Conservation (phyloP, 192 early-diverging fungal species). For the Obelidium mucronatum region DNA sequence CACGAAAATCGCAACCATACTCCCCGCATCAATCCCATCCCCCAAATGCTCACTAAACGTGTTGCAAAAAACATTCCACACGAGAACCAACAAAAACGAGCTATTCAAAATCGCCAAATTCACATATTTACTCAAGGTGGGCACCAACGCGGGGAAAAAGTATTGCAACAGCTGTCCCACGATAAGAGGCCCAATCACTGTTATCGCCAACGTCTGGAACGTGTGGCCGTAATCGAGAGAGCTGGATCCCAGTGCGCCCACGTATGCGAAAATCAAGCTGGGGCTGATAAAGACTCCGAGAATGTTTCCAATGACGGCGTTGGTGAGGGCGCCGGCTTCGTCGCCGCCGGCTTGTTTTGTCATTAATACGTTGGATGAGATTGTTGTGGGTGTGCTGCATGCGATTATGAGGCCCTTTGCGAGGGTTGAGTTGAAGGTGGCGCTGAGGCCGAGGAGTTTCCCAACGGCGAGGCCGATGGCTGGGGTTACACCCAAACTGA, state of each 20-base stretch:
- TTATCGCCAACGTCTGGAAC: constrained; percentile 62
- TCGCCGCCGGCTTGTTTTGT: constrained; percentile 72
- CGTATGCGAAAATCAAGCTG: constrained; percentile 56
- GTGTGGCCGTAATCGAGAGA: constrained; percentile 59
- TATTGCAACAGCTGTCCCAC: constrained; percentile 55
- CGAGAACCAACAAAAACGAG: constrained; percentile 65
- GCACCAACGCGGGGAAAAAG: constrained; percentile 46
- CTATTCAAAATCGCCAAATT: constrained; percentile 65
- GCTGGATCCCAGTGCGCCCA: constrained; percentile 43
- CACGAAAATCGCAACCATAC: constrained; percentile 60
- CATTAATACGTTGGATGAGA: constrained; percentile 82
- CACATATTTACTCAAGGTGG: constrained; percentile 54
- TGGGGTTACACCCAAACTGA: constrained; percentile 67
- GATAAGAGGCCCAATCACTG: constrained; percentile 69
- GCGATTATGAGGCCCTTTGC: constrained; percentile 71
- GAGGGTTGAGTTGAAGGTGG: constrained; percentile 59
- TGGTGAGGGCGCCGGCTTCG: constrained; percentile 70
- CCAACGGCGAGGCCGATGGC: constrained; percentile 66
- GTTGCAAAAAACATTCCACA: constrained; percentile 79
- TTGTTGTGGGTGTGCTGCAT: constrained; percentile 72
- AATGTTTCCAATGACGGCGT: constrained; percentile 76
- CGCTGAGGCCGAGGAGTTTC: constrained; percentile 53
- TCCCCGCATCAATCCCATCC: constrained; percentile 50
- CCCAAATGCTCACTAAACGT: constrained; percentile 66
- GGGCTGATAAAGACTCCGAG: constrained; percentile 70